A percentile compares a stretch with the other conserved stretches of the same genome.
Conservation (phyloP, 2,329 filamentous ascomycete genomes). For the Pyrenochaeta sp. region DNA sequence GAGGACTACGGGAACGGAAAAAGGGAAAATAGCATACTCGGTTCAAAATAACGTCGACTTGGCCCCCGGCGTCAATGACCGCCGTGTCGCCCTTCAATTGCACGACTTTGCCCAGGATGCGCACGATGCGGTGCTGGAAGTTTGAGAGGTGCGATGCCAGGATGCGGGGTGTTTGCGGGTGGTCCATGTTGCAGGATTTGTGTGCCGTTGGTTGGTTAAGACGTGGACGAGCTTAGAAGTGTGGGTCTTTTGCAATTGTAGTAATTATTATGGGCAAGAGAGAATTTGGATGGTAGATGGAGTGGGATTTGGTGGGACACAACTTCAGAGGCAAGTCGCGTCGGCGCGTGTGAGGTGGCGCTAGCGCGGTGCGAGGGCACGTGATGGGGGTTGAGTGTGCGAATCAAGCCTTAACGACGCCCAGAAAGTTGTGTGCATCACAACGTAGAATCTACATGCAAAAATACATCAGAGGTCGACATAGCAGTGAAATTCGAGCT, state of each 20-base stretch:
- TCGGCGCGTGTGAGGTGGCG: background rate
- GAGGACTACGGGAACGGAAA: background rate
- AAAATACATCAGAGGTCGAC: too few species aligned
- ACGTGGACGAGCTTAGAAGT: too few species aligned
- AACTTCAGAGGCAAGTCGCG: slow-evolving; percentile 20
- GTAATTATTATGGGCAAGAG: background rate
- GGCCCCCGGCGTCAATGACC: slow-evolving; percentile 78
- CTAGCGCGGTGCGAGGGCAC: slow-evolving; percentile 15
- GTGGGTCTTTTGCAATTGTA: too few species aligned
- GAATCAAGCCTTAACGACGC: too few species aligned
- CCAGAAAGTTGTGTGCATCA: too few species aligned
- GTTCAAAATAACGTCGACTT: slow-evolving; percentile 76
- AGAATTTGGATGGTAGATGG: background rate
- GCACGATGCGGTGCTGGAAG: slow-evolving; percentile 76
- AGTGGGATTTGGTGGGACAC: slow-evolving; percentile 8
- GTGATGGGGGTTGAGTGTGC: too few species aligned
- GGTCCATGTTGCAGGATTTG: slow-evolving; percentile 45
- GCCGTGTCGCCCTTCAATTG: slow-evolving; percentile 83
- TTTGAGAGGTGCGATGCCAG: slow-evolving; percentile 79
- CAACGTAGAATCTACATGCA: too few species aligned
- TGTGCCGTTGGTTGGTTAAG: too few species aligned
- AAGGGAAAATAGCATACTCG: slow-evolving; percentile 60
- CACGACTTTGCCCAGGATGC: slow-evolving; percentile 83
- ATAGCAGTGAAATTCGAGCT: too few species aligned
- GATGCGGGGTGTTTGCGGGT: slow-evolving; percentile 74